A percentile compares a stretch with the other conserved stretches of the same genome.
phyloP scores from a whole-genome alignment of 2,329 filamentous ascomycete species.

The Penicillium psychrosexuale region DNA sequence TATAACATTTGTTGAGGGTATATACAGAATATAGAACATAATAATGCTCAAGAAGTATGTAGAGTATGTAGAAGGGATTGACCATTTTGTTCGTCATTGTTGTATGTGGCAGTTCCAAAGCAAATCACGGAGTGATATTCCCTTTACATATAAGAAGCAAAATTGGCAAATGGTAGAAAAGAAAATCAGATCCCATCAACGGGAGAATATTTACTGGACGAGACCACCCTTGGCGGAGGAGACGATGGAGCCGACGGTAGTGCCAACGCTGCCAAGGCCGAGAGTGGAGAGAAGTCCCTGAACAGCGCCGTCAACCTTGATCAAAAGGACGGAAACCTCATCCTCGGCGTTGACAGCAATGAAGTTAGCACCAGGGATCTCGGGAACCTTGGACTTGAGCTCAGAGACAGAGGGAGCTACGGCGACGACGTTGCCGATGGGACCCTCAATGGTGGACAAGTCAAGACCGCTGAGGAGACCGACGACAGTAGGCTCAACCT shows the following conservation, averaged over 20 bases:
- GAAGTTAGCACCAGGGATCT: constrained; percentile 13
- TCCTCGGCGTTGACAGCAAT: constrained; percentile 16
- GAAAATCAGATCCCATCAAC: constrained; percentile 20
- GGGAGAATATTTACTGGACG: constrained; percentile 14
- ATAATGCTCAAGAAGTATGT: background rate
- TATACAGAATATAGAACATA: background rate
- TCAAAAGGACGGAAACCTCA: constrained; percentile 14
- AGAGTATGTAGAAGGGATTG: background rate
- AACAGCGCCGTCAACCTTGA: constrained; percentile 17
- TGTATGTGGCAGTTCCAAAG: background rate
- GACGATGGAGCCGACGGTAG: constrained; percentile 16
- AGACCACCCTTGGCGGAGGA: constrained; percentile 1
- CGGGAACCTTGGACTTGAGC: constrained; percentile 12
- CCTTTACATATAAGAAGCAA: background rate
- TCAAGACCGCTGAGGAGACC: constrained; percentile 13
- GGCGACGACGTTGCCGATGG: constrained; percentile 18
- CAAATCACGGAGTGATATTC: background rate
- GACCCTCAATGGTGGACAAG: constrained; percentile 13
- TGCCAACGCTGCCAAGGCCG: constrained; percentile 14
- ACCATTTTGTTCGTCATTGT: background rate
- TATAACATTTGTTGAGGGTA: background rate
- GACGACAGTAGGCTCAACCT: constrained; percentile 13
- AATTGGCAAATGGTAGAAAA: constrained; percentile 11
- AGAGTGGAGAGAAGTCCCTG: constrained; percentile 15
- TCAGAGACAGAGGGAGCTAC: constrained; percentile 9